Evolutionary conservation across 805 yeast genomes (phyloP).

Genomic region (Wickerhamiella siamensis): DNA sequence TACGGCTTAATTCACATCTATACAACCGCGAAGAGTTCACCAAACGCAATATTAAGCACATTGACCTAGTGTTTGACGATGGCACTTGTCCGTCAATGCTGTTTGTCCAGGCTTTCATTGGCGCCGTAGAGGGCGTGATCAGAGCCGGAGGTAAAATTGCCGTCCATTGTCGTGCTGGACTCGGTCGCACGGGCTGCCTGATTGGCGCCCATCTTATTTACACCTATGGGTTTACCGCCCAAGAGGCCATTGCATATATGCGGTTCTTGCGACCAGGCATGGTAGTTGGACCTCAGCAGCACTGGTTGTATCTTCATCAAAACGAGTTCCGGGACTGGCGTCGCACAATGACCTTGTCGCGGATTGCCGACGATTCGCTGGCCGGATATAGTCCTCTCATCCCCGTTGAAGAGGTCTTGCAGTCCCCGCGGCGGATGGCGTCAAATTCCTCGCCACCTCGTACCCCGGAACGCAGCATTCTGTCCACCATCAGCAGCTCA

Average conservation of each 20-base stretch:
- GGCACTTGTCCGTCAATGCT: constrained; percentile 96
- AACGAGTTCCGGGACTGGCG: constrained; percentile 94
- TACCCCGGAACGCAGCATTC: constrained; percentile 67
- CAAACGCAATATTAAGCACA: constrained; percentile 68
- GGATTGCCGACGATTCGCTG: constrained; percentile 35
- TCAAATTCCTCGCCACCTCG: constrained; percentile 33
- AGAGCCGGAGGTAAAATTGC: constrained; percentile 84
- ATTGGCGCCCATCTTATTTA: constrained; percentile 95
- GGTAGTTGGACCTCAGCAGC: constrained; percentile 99
- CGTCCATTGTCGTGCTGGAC: constrained; percentile 97
- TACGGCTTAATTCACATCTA: constrained; percentile 79
- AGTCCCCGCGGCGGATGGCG: constrained; percentile 1
- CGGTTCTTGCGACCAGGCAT: constrained; percentile 94
- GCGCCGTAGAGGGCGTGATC: constrained; percentile 85
- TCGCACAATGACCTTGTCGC: constrained; percentile 72
- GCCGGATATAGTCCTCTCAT: constrained; percentile 27
- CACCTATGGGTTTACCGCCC: constrained; percentile 93
- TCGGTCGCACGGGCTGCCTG: constrained; percentile 94
- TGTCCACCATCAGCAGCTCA: constrained; percentile 47
- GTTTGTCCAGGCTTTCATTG: constrained; percentile 80
- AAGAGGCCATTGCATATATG: constrained; percentile 92
- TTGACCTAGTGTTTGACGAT: constrained; percentile 94
- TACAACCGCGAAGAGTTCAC: constrained; percentile 79
- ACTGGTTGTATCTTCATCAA: constrained; percentile 94
- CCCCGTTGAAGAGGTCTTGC: constrained; percentile 11